Percentiles rank a stretch among this genome's conserved stretches.
Conservation (phyloP, 2,329 filamentous ascomycete genomes). For the Aspergillus brunneoviolaceus region DNA sequence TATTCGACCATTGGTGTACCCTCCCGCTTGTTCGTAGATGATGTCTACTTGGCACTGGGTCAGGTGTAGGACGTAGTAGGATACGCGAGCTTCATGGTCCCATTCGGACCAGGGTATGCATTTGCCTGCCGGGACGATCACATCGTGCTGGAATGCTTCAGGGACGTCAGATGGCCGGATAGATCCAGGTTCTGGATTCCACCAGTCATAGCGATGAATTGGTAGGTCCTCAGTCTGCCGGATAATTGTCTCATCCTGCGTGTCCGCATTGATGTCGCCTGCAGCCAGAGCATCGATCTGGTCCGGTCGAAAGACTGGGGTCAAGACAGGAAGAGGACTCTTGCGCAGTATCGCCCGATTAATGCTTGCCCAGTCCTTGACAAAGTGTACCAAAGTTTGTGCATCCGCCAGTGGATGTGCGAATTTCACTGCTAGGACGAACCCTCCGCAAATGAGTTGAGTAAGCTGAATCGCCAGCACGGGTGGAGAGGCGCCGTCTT, state of each 20-base stretch:
- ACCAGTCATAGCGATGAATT: constrained; percentile 52
- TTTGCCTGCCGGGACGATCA: constrained; percentile 33
- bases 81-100: constrained; percentile 37
- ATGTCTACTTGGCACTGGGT: constrained; percentile 32
- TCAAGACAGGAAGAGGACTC: neutral
- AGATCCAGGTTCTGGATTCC: constrained; percentile 26
- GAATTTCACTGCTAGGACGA: constrained; percentile 43
- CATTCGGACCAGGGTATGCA: constrained; percentile 44
- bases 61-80: constrained; percentile 40
- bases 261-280: constrained; percentile 26
- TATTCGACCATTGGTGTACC: constrained; percentile 15
- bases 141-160: constrained; percentile 18
- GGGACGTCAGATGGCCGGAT: constrained; percentile 7
- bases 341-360: constrained; percentile 17
- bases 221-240: constrained; percentile 36
- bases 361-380: constrained; percentile 43
- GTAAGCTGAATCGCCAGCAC: constrained; percentile 44
- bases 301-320: constrained; percentile 44
- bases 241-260: constrained; percentile 24
- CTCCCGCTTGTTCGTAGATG: constrained; percentile 31
- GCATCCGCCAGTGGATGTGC: constrained; percentile 51
- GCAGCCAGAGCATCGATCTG: constrained; percentile 37
- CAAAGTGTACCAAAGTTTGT: constrained; percentile 44
- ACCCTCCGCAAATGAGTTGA: constrained; percentile 43
- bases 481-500: constrained; percentile 31